Conservation (phyloP, 495 filamentous ascomycete species). For the Lepidopterella palustris region DNA sequence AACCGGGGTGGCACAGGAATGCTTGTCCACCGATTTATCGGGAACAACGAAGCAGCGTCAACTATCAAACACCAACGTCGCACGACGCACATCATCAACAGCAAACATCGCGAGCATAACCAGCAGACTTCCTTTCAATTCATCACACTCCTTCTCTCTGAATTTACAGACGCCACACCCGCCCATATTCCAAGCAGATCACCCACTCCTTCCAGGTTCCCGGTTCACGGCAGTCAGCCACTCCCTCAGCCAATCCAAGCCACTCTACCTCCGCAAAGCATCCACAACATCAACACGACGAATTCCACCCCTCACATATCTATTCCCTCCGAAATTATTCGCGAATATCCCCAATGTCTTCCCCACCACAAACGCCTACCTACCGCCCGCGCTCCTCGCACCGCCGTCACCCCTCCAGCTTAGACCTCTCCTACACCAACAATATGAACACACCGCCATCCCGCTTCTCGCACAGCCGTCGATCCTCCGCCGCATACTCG, state of each 20-base stretch:
- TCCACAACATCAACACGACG: background rate
- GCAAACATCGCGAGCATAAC: no score
- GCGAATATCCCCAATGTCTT: conserved; percentile 39
- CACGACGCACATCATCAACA: background rate
- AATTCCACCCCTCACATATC: background rate
- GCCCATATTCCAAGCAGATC: background rate
- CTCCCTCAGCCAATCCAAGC: background rate
- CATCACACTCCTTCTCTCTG: background rate
- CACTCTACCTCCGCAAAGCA: background rate
- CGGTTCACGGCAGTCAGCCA: background rate
- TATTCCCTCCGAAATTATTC: background rate
- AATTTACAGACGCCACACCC: background rate
- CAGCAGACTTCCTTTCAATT: no score
- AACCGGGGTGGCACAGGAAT: background rate
- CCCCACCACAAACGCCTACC: conserved; percentile 59
- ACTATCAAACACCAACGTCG: no score
- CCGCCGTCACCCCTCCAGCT: conserved; percentile 50
- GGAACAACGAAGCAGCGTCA: background rate
- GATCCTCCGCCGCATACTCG: conserved; percentile 42
- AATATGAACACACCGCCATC: conserved; percentile 36
- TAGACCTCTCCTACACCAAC: conserved; percentile 47
- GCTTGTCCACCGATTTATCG: background rate
- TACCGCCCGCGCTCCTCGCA: conserved; percentile 47
- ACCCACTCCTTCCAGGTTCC: background rate
- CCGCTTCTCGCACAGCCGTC: conserved; percentile 40